Conservation (phyloP, 768 basidiomycete genomes). For the Cystobasidium ongulense region DNA sequence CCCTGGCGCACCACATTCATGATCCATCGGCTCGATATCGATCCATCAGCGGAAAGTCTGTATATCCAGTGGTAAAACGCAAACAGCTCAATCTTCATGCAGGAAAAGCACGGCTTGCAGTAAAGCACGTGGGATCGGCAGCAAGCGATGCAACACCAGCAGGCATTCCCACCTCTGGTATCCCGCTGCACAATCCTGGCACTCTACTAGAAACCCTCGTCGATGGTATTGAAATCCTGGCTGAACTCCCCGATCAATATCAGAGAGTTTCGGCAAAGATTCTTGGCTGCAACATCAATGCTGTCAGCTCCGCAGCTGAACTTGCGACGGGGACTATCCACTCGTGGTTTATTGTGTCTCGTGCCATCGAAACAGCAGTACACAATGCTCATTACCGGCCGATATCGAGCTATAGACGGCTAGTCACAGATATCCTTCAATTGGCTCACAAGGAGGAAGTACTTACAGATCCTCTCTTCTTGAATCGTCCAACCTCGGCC, state of each 20-base stretch:
- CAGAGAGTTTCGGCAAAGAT: not conserved
- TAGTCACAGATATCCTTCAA: constrained; percentile 30
- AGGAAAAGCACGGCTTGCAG: constrained; percentile 1
- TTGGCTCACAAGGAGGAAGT: constrained; percentile 29
- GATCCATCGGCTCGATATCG: not conserved
- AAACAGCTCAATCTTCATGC: not conserved
- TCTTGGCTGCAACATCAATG: constrained; percentile 33
- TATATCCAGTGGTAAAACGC: not conserved
- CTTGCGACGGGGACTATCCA: constrained; percentile 38
- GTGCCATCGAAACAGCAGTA: not conserved
- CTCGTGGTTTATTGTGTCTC: constrained; percentile 35
- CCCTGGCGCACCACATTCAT: not conserved
- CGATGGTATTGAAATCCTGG: not conserved
- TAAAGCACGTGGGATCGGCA: constrained; percentile 19
- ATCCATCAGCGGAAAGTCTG: not conserved
- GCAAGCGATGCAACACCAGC: not conserved
- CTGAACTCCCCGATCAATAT: not conserved
- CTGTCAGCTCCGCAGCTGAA: constrained; percentile 38
- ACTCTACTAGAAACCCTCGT: constrained; percentile 30
- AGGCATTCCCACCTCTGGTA: constrained; percentile 16
- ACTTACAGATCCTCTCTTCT: constrained; percentile 60
- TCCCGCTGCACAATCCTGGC: not conserved
- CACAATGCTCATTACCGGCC: not conserved
- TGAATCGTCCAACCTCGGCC: constrained; percentile 66
- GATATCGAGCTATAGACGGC: not conserved